Evolutionary conservation across 345 rosid genomes (phyloP).

Genomic region (Citrus sp.): DNA sequence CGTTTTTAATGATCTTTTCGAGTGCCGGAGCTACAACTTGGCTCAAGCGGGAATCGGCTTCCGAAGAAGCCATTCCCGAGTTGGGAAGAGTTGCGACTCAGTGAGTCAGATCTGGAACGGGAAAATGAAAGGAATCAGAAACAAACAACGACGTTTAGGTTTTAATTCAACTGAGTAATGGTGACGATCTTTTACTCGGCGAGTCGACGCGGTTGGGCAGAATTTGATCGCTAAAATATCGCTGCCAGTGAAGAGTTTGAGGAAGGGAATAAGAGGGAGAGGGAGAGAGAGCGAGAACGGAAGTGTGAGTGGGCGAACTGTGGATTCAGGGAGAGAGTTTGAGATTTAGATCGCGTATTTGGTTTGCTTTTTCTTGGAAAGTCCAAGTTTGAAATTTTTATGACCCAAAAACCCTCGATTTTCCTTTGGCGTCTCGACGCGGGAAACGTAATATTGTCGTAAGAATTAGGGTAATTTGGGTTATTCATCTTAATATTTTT

Average conservation of each 20-base stretch:
- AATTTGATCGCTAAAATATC: background rate
- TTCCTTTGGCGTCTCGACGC: background rate
- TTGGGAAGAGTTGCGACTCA: conserved; percentile 30
- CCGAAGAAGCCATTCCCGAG: conserved; percentile 99
- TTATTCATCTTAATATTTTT: background rate
- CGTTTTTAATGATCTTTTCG: conserved; percentile 86
- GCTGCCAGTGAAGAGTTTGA: background rate
- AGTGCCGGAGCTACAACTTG: conserved; percentile 72
- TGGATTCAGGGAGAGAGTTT: background rate
- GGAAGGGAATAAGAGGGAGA: background rate
- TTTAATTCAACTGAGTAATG: background rate
- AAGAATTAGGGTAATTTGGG: background rate
- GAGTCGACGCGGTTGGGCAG: background rate
- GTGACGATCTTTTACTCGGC: conserved; percentile 10
- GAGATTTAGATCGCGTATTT: conserved; percentile 47
- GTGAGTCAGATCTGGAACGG: conserved; percentile 39
- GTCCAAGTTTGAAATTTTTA: conserved; percentile 16
- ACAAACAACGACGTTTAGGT: background rate
- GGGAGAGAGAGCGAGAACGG: background rate
- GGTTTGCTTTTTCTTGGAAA: background rate
- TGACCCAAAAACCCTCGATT: conserved; percentile 28
- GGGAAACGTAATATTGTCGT: background rate
- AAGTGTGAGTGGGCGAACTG: background rate
- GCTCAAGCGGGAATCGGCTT: conserved; percentile 94
- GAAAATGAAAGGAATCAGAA: conserved; percentile 4